Evolutionary conservation across 1,139 yeast species (phyloP), one percentile per base, ranked within the genome.

Genomic region (Chernovozyma sophiae-reginae): DNA sequence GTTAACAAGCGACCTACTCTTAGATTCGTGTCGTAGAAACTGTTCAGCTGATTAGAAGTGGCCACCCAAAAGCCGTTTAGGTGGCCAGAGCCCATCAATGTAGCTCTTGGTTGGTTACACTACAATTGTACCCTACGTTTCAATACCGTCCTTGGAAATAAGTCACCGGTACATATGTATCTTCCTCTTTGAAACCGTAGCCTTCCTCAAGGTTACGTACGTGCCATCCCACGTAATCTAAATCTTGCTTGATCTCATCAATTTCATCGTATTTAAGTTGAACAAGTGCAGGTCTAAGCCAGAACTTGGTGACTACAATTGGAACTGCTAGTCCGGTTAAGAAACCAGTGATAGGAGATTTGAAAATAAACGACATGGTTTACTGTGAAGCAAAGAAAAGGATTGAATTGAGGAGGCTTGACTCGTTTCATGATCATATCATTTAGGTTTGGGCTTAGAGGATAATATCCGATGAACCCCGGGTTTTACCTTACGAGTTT

Each of bases 181-280:
- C 67, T 2, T 58, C 60, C 22, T 48, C 59, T 17, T 48, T 47
- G 12, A 49, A 42, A 7, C 71, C 71, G 31, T 41, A 47, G 4
- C 48, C 47, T 43, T 65, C 68, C 38, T 66, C 65, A 42, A 63
- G 40, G 35, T 51, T 52, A 25, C 70, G 52, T 3, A 66, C 61
- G 26, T 62, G 55, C 71, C 71, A 65, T n/a, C 70, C 71, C 13
- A 65, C 53, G 38, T 52, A 52, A 39, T 66, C 70, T 40, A 66
- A 33, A 38, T 58, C 62, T 42, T 62, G 59, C 39, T 58, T 61
- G 29, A 66, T 49, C 20, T 49, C 46, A 37, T 64, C 62, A 18
- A 65, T 56, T 39, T 65, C 71, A 30, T 60, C 56, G 37, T 49
- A 53, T 30, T 53, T 56, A 5, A 50, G 33, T 18, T 56, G 56